Conservation (phyloP, 2,329 filamentous ascomycete genomes). For the Paecilomyces sp. region DNA sequence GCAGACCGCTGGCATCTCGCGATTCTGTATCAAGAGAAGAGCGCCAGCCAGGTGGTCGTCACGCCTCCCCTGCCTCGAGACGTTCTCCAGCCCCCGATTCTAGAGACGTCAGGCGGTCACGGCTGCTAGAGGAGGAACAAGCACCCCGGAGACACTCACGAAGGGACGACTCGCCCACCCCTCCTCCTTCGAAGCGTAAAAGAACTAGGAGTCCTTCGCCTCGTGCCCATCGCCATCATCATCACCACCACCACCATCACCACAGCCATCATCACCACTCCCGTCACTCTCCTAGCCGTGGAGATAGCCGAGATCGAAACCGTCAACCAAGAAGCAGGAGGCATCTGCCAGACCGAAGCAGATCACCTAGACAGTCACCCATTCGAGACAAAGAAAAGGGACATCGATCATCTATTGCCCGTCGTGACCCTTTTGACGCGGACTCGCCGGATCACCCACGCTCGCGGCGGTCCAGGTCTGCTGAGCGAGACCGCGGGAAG, state of each 20-base stretch:
- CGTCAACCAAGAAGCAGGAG: constrained; percentile 28
- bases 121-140: constrained; percentile 10
- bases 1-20: constrained; percentile 19
- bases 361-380: constrained; percentile 25
- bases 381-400: constrained; percentile 26
- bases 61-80: constrained; percentile 12
- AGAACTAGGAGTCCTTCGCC: constrained; percentile 37
- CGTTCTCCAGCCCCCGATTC: constrained; percentile 8
- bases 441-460: constrained; percentile 17
- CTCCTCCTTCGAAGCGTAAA: constrained; percentile 28
- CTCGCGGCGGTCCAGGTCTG: constrained; percentile 23
- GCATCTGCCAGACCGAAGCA: constrained; percentile 24
- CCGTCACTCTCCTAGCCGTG: constrained; percentile 18
- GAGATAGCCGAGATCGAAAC: constrained; percentile 32
- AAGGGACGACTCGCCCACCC: constrained; percentile 23
- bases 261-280: constrained; percentile 11
- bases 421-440: constrained; percentile 11
- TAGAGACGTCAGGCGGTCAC: constrained; percentile 13
- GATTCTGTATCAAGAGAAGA: constrained; percentile 11
- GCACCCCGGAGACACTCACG: constrained; percentile 16
- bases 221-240: constrained; percentile 18
- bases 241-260: constrained; percentile 13
- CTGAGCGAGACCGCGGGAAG: constrained; percentile 15
- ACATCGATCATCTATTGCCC: constrained; percentile 18
- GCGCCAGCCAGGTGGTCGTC: constrained; percentile 15